Base-by-base conservation (phyloP, 1,284 basidiomycete species). In the Phaffia rhodozyma region DNA sequence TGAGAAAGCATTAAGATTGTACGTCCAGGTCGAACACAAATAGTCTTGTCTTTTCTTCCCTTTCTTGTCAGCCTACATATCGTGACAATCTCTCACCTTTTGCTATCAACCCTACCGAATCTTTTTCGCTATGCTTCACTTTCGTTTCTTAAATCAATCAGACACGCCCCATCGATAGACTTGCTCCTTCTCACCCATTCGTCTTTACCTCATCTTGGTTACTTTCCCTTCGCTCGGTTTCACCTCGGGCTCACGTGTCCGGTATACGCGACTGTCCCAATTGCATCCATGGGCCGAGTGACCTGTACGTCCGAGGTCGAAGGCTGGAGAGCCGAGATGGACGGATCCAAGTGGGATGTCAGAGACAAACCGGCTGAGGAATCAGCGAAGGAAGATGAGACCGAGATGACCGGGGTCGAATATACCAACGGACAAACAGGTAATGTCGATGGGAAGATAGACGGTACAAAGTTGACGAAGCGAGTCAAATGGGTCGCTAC, bases 191-290 rank as follows among this genome's bases (percentile, higher is more conserved):
- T 98, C 60, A 97, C 93, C 0, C 93, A 98, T 78, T 92, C 93
- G 0, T 90, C 94, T 67, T 80, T 96, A 11, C 79, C 83, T 3
- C 91, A 96, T 72, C 81, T 89, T 23, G 94, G 93, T 7, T 79
- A 98, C 23, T 96, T 91, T 73, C 84, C 93, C 6, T 97, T 91
- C 74, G 92, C 93, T 0, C 82, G 89, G 70, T 82, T 92, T 5
- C 81, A 84, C 71, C 92, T 91, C 84, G 87, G 86, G 23, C 80
- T 98, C 50, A 86, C 83, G 60, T 93, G 92, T 52, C 91, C 91
- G 11, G 85, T 91, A n/a, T 99, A 97, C 74, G 88, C 90, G 0
- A 96, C 94, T 0, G 82, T 98, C 56, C 94, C 96, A 27, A 91
- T 96, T 0, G 91, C 96, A 69, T 91, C 93, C 63, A 97, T 94